phyloP scores from a whole-genome alignment of 495 filamentous ascomycete genomes.

The Hypoxylon fuscum region DNA sequence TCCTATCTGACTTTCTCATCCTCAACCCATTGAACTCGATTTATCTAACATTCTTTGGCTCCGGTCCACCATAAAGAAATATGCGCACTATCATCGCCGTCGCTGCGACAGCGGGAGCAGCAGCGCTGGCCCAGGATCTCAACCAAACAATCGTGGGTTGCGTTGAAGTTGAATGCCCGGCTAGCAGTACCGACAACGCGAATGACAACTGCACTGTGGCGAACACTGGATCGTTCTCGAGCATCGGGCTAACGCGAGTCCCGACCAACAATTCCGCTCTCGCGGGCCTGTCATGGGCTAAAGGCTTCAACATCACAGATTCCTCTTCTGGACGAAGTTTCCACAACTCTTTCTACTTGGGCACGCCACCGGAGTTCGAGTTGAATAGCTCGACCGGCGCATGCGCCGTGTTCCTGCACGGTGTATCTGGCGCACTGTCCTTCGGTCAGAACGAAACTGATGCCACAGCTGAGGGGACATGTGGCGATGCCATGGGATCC shows the following conservation, averaged over 20 bases:
- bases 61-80: background rate
- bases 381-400: constrained; percentile 22
- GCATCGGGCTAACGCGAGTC: constrained; percentile 30
- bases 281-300: constrained; percentile 35
- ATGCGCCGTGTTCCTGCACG: constrained; percentile 35
- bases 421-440: constrained; percentile 1
- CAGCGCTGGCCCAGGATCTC: constrained; percentile 24
- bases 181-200: constrained; percentile 2
- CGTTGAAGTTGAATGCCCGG: constrained; percentile 32
- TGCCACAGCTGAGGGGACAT: constrained; percentile 27
- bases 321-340: constrained; percentile 2
- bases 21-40: background rate
- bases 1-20: background rate
- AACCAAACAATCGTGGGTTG: constrained; percentile 39
- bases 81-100: constrained; percentile 8
- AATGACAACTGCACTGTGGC: constrained; percentile 38
- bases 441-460: background rate
- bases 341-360: constrained; percentile 31
- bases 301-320: constrained; percentile 30
- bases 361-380: constrained; percentile 16
- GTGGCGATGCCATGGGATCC: constrained; percentile 30
- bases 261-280: constrained; percentile 17
- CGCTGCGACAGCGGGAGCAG: constrained; percentile 6
- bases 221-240: constrained; percentile 27
- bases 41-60: background rate